Evolutionary conservation across 768 basidiomycete genomes (phyloP).

Genomic region (Termitomyces sp.): DNA sequence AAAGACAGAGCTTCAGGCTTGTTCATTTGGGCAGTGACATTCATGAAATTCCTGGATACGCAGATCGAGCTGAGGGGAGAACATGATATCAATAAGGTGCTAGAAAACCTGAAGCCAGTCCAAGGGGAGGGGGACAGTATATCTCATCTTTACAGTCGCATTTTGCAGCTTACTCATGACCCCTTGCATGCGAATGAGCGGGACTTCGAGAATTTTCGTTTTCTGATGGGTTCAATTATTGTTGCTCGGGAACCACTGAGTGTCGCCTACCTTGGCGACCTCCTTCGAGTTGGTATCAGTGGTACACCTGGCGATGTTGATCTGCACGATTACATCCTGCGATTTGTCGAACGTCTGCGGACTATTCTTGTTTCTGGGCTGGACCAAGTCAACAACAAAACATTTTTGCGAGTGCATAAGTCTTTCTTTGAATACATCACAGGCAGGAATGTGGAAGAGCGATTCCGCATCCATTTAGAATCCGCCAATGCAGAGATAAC

Average conservation of each 20-base stretch:
- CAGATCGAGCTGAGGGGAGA: constrained; percentile 1
- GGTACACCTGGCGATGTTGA: no score
- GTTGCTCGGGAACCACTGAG: background rate
- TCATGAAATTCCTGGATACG: constrained; percentile 1
- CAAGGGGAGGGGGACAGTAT: constrained; percentile 1
- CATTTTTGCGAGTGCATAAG: background rate
- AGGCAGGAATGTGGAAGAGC: background rate
- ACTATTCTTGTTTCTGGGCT: background rate
- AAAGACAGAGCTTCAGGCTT: constrained; percentile 2
- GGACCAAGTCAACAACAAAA: background rate
- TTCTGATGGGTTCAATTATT: background rate
- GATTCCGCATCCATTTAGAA: background rate
- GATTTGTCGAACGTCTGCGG: background rate
- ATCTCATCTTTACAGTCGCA: constrained; percentile 7
- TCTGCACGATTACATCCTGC: no score
- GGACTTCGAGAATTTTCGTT: background rate
- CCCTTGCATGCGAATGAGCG: background rate
- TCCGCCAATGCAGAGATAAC: background rate
- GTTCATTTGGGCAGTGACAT: constrained; percentile 11
- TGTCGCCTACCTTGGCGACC: background rate
- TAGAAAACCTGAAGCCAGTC: constrained; percentile 6
- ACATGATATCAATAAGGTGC: constrained; percentile 1
- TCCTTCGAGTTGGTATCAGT: no score
- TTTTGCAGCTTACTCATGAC: background rate
- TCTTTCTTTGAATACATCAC: background rate